Evolutionary conservation across 73 alveolate species (phyloP), one percentile per base, ranked within the genome.

Genomic region (Halteria grandinella): DNA sequence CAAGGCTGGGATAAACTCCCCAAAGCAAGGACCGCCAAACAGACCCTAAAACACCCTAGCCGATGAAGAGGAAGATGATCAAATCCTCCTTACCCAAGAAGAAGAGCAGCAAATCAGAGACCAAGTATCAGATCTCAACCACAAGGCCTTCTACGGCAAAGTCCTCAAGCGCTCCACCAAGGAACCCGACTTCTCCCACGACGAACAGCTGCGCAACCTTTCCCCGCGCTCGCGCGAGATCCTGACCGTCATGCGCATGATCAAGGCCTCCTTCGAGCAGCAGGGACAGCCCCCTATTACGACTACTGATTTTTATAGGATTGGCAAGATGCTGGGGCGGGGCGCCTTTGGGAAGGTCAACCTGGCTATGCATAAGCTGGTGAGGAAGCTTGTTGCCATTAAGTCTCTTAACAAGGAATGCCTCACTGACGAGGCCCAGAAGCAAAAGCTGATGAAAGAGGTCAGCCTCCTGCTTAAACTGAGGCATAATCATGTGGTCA

Each of bases 341-440:
- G 96, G 96, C 0, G 96, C 96, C 50, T 89, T 85, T 85, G 96
- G 96, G 17, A 89, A 89, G 63, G 96, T 85, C 11, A 89, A 89
- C 66, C 25, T 89, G 48, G 90, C 91, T 1, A 63, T 89, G 60
- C 94, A 89, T 69, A 89, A 79, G 53, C 77, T 89, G 70, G 80
- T 91, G 7, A 85, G 96, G 10, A 89, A 86, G 73, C 73, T 89
- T 32, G 96, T 89, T 1, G 96, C 96, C 7, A 89, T 89, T 32
- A 89, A 89, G 69, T 83, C 91, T 27, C 79, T 89, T 51, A 89
- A 89, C 51, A 58, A 55, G 40, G 70, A 75, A 39, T 49, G 63
- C 50, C 59, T 75, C 21, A 62, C 51, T 10, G 88, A 75, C 28
- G 88, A 75, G 52, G 54, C 44, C 4, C 60, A 66, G 18, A 75